These are phyloP conservation scores for Millerago galiae DNA, from an alignment of 805 yeast genomes.

Conservation along the genomic window DNA sequence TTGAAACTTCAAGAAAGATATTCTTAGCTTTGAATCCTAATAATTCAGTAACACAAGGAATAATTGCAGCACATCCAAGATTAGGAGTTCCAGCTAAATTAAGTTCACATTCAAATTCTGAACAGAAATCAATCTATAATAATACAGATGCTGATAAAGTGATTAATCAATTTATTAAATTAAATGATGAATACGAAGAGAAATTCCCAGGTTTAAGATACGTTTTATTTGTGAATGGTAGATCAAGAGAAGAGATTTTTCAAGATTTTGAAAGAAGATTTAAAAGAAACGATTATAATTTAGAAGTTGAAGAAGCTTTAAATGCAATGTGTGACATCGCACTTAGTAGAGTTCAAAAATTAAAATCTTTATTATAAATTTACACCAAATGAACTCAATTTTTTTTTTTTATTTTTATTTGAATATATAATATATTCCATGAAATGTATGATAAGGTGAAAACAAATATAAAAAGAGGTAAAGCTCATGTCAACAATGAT, in stretches of 20 bases:
- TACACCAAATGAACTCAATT: not conserved
- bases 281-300: slow-evolving; percentile 39
- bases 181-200: slow-evolving; percentile 60
- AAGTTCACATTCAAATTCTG: slow-evolving; percentile 60
- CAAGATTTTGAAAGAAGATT: slow-evolving; percentile 55
- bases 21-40: slow-evolving; percentile 14
- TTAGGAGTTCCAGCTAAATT: slow-evolving; percentile 61
- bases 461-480: not conserved
- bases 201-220: slow-evolving; percentile 68
- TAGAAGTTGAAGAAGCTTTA: slow-evolving; percentile 63
- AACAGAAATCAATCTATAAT: slow-evolving; percentile 59
- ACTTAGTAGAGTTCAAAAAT: slow-evolving; percentile 59
- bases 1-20: slow-evolving; percentile 11
- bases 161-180: slow-evolving; percentile 34
- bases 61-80: slow-evolving; percentile 89
- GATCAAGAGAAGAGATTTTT: slow-evolving; percentile 62
- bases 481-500: not conserved
- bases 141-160: slow-evolving; percentile 44
- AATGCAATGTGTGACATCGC: slow-evolving; percentile 93
- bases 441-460: not conserved
- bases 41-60: slow-evolving; percentile 26
- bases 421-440: not conserved
- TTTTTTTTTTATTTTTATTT: not conserved
- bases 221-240: slow-evolving; percentile 86
- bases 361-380: slow-evolving; percentile 15